Evolutionary conservation across 2,329 filamentous ascomycete species (phyloP), one percentile per base, ranked within the genome.

Genomic region (Nigrospora osmanthi): DNA sequence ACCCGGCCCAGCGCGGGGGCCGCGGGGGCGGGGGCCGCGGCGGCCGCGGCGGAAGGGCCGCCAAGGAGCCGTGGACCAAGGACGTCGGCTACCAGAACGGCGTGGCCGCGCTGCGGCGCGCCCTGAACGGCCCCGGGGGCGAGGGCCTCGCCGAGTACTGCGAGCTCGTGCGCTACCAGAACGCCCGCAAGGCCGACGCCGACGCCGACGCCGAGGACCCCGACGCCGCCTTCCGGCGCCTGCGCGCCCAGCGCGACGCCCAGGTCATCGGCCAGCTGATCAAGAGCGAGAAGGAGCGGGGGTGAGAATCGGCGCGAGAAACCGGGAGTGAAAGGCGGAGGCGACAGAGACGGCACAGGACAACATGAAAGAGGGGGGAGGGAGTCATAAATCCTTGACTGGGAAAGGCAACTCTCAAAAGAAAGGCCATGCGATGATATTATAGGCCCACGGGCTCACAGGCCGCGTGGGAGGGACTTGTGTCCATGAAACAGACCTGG

Each of bases 71-170:
- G 56, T 85, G 81, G 81, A 77, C 74, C 17, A 66, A 69, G 38
- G 78, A 83, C 41, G 66, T 74, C 6, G 81, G 80, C 7, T 67
- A 81, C 40, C 66, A 72, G 44, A 72, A 72, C 16, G 81, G 78
- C 2, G 72, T 77, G 38, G 67, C 72, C 16, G 72, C 71, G 13
- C 62, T 85, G 47, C 71, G 72, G 36, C 68, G 61, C 44, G 73
- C 75, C 32, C 68, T 75, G 46, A 65, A 66, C 1, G 69, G 72
- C n/a, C 70, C 74, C 51, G 73, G 74, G 46, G 78, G 78, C 30
- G 77, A 82, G 52, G 80, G 69, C 5, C 66, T 85, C 30, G 66
- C 74, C 43, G 80, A 83, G 59, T 85, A 80, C 54, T 75, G 72
- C 39, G 75, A 78, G 49, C 63, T 83, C 17, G 69, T 83, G 15